Conservation (phyloP, 495 filamentous ascomycete species). For the Penicillium coprophilum region DNA sequence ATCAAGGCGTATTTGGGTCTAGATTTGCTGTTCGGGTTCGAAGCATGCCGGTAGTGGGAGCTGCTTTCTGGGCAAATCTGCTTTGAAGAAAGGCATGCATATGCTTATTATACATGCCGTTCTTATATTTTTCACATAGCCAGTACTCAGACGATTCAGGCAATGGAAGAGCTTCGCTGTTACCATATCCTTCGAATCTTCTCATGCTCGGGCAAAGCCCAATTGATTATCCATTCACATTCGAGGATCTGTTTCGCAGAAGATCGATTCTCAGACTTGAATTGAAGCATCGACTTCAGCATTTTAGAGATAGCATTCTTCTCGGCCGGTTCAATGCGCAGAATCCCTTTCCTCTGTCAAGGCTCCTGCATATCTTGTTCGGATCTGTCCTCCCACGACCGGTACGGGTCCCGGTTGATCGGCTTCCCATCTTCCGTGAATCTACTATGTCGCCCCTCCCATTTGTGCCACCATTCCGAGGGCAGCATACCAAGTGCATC, state of each 20-base stretch:
- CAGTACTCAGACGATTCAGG: no score
- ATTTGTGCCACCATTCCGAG: slow-evolving; percentile 24
- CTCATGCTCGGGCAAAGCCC: slow-evolving; percentile 26
- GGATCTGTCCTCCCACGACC: slow-evolving; percentile 15
- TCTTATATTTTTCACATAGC: no score
- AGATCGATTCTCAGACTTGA: slow-evolving; percentile 31
- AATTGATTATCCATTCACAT: slow-evolving; percentile 41
- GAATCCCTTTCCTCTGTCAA: slow-evolving; percentile 6
- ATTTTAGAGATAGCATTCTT: slow-evolving; percentile 14
- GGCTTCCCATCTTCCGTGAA: slow-evolving; percentile 20
- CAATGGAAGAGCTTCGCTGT: no score
- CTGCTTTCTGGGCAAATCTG: no score
- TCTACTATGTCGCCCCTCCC: slow-evolving; percentile 11
- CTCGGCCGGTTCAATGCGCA: slow-evolving; percentile 6
- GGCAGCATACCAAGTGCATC: slow-evolving; percentile 24
- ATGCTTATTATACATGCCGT: no score
- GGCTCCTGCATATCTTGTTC: slow-evolving; percentile 18
- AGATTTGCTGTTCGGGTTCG: no score
- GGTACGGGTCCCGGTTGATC: slow-evolving; percentile 7
- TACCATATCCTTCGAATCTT: slow-evolving; percentile 13
- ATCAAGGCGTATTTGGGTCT: no score
- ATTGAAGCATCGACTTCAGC: slow-evolving; percentile 36
- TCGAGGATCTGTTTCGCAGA: slow-evolving; percentile 31
- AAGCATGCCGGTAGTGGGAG: no score
- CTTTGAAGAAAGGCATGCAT: no score